These are phyloP conservation scores for Flaveria trinervia DNA, from an alignment of 129 eudicot species.

Conservation along the genomic window DNA sequence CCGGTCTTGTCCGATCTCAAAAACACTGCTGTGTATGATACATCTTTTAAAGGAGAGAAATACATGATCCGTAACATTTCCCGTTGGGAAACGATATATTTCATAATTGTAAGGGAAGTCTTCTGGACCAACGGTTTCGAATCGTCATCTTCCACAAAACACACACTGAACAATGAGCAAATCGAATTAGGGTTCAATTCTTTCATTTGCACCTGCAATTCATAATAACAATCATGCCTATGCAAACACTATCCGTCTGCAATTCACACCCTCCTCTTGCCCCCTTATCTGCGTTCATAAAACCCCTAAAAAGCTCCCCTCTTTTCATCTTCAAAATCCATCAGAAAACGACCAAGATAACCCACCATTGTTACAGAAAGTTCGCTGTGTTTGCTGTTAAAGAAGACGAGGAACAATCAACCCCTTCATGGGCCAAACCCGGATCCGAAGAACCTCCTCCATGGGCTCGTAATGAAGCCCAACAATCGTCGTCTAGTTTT, in stretches of 20 bases:
- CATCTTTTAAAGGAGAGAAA: too few relatives aligned
- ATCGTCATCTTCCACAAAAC: slow-evolving; percentile 24
- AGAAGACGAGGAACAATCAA: slow-evolving; percentile 50
- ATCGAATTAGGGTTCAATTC: neutral
- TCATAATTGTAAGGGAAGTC: neutral
- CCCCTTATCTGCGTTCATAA: slow-evolving; percentile 24
- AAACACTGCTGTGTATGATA: too few relatives aligned
- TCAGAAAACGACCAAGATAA: slow-evolving; percentile 10
- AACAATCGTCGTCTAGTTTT: slow-evolving; percentile 39
- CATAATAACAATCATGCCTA: slow-evolving; percentile 22
- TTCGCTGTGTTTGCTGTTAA: slow-evolving; percentile 46
- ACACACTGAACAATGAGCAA: slow-evolving; percentile 10
- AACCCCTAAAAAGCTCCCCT: slow-evolving; percentile 12
- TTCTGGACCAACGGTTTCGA: slow-evolving; percentile 35
- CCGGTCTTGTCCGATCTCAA: too few relatives aligned
- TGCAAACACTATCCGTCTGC: slow-evolving; percentile 38
- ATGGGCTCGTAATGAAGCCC: slow-evolving; percentile 81
- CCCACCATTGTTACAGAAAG: neutral
- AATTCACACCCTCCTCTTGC: slow-evolving; percentile 20
- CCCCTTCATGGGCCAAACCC: slow-evolving; percentile 81
- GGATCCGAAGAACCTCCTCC: slow-evolving; percentile 85
- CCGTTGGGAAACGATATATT: neutral
- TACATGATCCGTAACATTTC: too few relatives aligned
- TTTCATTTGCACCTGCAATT: neutral
- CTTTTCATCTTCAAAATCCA: slow-evolving; percentile 19